Conservation (phyloP, 805 yeast species). For the Huiozyma naganishii region DNA sequence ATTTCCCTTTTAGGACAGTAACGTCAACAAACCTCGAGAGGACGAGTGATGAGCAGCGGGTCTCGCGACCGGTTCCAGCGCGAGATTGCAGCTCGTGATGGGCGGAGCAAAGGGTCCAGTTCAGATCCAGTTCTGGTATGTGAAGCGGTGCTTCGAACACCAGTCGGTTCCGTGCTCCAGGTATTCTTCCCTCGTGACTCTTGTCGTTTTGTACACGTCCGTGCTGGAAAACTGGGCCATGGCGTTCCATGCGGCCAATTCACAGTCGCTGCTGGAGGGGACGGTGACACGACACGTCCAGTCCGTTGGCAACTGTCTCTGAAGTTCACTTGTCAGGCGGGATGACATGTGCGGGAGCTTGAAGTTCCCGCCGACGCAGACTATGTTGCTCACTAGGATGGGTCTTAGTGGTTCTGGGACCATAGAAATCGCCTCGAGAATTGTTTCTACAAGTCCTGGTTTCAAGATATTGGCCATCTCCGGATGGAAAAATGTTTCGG, state of each 20-base stretch:
- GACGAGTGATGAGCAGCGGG: too few species aligned
- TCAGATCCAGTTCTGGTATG: constrained; percentile 29
- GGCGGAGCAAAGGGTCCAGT: too few species aligned
- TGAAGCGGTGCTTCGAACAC: constrained; percentile 33
- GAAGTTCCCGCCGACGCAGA: constrained; percentile 74
- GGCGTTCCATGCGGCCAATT: constrained; percentile 48
- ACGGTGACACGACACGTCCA: constrained; percentile 46
- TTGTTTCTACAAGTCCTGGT: constrained; percentile 64
- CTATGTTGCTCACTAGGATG: constrained; percentile 66
- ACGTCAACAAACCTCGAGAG: too few species aligned
- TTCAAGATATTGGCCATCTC: constrained; percentile 66
- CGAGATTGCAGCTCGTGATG: too few species aligned
- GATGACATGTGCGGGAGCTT: constrained; percentile 55
- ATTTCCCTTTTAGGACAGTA: too few species aligned
- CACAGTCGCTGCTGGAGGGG: constrained; percentile 25
- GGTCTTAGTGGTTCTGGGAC: constrained; percentile 71
- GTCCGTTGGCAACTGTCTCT: constrained; percentile 58
- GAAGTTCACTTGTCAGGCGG: constrained; percentile 51
- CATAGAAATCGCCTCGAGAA: constrained; percentile 55
- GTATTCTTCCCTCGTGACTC: constrained; percentile 70
- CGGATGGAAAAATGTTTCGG: constrained; percentile 83
- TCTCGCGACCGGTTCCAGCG: too few species aligned
- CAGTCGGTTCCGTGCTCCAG: constrained; percentile 64
- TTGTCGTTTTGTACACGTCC: constrained; percentile 35
- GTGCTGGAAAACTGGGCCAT: constrained; percentile 36